Evolutionary conservation across 2,329 filamentous ascomycete genomes (phyloP), one percentile per base, ranked within the genome.

Genomic region (Plectosphaerella sp.): DNA sequence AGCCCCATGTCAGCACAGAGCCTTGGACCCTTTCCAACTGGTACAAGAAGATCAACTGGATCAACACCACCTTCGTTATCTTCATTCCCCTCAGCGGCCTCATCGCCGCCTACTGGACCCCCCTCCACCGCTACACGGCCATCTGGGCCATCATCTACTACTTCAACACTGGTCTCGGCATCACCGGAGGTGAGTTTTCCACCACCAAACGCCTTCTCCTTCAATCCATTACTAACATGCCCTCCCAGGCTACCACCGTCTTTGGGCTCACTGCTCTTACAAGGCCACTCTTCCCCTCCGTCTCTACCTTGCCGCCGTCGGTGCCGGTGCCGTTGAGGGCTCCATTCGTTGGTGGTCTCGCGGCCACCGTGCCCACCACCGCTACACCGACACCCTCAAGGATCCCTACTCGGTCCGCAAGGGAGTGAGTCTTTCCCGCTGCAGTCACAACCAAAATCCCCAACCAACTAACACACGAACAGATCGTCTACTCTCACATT

Each of bases 1-100:
- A 95, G 75, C 81, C 87, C 64, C 91, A 96, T 72, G 94, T 96
- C 72, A 84, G 89, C 58, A 91, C 95, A 58, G 82, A 83, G 57
- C 87, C 88, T 53, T 86, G 95, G 62, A 96, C 89, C 54, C 80
- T 78, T 71, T 75, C 78, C 64, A 96, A 96, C 77, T 94, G 89
- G 89, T 86, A 91, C 74, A 87, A 92, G 75, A 91, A 96, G 67
- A 81, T 96, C 77, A 91, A 96, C 80, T 96, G 91, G 91, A 80
- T 96, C 60, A 96, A 96, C 71, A 86, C 89, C 57, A 80, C 78
- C 57, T 81, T 96, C 68, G 93, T 96, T 67, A 71, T 95, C 59
- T 78, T 87, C 60, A 80, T 96, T 45, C 91, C 92, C 42, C 56
- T 92, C 47, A 76, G 82, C 53, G 91, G 91, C 57, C 80, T 87